phyloP scores from a whole-genome alignment of 768 basidiomycete species.

The Termitomyces bulborhizus region DNA sequence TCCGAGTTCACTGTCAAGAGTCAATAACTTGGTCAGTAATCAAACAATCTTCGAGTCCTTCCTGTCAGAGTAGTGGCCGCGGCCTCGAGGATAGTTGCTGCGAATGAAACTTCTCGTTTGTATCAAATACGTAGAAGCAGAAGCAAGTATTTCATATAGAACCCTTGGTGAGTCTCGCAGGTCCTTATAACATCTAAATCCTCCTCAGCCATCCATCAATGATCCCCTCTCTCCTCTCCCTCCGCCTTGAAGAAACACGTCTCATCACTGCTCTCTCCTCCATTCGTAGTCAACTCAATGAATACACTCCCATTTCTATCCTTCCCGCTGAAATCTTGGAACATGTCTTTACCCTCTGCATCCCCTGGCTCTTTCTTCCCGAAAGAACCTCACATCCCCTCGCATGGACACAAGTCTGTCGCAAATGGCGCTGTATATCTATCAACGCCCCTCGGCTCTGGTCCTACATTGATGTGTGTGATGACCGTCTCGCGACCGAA shows the following conservation, averaged over 20 bases:
- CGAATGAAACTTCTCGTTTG: background rate
- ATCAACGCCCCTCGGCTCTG: slow-evolving; percentile 31
- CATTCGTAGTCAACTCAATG: slow-evolving; percentile 22
- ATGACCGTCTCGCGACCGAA: slow-evolving; percentile 25
- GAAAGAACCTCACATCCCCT: slow-evolving; percentile 25
- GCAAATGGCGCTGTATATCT: slow-evolving; percentile 29
- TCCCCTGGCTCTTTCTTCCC: slow-evolving; percentile 27
- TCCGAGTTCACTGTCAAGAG: too few relatives aligned
- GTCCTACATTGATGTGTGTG: slow-evolving; percentile 31
- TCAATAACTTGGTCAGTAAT: too few relatives aligned
- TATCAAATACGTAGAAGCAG: background rate
- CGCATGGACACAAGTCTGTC: slow-evolving; percentile 37
- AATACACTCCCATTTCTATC: slow-evolving; percentile 20
- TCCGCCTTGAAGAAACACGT: slow-evolving; percentile 21
- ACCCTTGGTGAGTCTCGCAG: background rate
- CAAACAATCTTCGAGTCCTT: background rate
- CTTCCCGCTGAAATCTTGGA: slow-evolving; percentile 37
- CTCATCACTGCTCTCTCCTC: slow-evolving; percentile 21
- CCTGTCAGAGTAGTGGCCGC: background rate
- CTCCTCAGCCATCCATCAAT: background rate
- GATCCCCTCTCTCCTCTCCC: background rate
- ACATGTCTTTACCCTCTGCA: slow-evolving; percentile 30
- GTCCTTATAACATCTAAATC: background rate
- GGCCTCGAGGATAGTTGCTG: background rate
- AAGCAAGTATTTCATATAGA: background rate